A percentile compares a stretch with the other conserved stretches of the same genome.
These are phyloP conservation scores for Paramarasmius palmivorus DNA, from an alignment of 1,284 basidiomycete species.

Conservation along the genomic window DNA sequence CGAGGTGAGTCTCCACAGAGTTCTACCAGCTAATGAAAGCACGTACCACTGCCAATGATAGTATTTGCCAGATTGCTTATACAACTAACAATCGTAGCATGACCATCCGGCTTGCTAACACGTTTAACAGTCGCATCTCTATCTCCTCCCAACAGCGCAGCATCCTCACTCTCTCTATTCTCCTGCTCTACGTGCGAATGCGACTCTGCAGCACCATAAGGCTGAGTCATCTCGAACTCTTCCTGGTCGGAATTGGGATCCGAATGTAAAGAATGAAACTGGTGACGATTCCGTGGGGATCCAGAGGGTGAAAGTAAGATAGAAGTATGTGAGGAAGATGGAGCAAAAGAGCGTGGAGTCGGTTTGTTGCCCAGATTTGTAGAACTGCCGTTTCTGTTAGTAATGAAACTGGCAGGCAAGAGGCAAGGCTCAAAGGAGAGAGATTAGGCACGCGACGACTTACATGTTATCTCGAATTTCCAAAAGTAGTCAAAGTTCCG, in stretches of 20 bases:
- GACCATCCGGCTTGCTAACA: slow-evolving; percentile 50
- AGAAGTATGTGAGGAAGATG: too few species aligned
- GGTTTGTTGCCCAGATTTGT: too few species aligned
- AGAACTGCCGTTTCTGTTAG: too few species aligned
- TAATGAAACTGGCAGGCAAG: too few species aligned
- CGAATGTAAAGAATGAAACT: neutral
- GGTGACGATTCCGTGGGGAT: neutral
- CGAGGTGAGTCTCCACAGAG: slow-evolving; percentile 6
- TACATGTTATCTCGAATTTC: too few species aligned
- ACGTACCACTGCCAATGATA: slow-evolving; percentile 84
- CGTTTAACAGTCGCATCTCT: slow-evolving; percentile 31
- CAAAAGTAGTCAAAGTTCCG: too few species aligned
- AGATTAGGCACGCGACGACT: too few species aligned
- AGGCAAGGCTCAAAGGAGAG: too few species aligned
- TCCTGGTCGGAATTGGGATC: neutral
- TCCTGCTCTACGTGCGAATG: slow-evolving; percentile 22
- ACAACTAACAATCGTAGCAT: slow-evolving; percentile 65
- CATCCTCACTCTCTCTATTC: slow-evolving; percentile 39
- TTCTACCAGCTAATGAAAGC: slow-evolving; percentile 2
- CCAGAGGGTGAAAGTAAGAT: neutral
- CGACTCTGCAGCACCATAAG: slow-evolving; percentile 53
- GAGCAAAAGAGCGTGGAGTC: too few species aligned
- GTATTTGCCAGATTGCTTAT: slow-evolving; percentile 84
- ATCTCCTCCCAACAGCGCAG: slow-evolving; percentile 53
- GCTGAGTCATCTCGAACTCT: slow-evolving; percentile 59